Evolutionary conservation across 306 rosid genomes (phyloP).

Genomic region (Cicer arietinum): DNA sequence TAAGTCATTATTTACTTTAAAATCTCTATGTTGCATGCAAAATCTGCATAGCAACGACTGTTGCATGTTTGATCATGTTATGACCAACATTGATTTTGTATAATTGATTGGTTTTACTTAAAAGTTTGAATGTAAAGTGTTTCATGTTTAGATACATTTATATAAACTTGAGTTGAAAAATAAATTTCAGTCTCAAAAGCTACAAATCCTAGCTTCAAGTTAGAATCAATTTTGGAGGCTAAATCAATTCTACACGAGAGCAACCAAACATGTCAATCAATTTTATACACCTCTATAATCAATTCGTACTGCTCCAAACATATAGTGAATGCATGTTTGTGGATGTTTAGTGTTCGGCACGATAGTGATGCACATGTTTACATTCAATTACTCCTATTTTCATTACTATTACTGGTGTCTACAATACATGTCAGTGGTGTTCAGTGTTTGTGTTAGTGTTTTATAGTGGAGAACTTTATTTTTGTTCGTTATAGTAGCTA

Average conservation of each 20-base stretch:
- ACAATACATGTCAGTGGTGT: background rate
- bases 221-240: too few species aligned
- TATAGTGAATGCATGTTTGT: background rate
- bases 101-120: too few species aligned
- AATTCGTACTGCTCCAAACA: too few species aligned
- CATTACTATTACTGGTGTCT: background rate
- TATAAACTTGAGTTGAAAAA: too few species aligned
- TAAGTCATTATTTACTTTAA: conserved; percentile 50
- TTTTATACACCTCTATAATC: too few species aligned
- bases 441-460: background rate
- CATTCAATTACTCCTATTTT: background rate
- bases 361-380: background rate
- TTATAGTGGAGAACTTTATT: background rate
- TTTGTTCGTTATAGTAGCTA: background rate
- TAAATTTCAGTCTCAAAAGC: too few species aligned
- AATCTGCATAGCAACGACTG: background rate
- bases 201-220: too few species aligned
- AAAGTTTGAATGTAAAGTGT: too few species aligned
- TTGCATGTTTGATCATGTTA: background rate
- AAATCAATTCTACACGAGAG: too few species aligned
- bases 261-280: too few species aligned
- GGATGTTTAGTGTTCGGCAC: background rate
- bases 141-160: too few species aligned
- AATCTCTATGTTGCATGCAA: conserved; percentile 19
- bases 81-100: too few species aligned